Percentiles rank a stretch among this genome's conserved stretches.
Conservation (phyloP, 345 rosid genomes). For the Theobroma cacao region DNA sequence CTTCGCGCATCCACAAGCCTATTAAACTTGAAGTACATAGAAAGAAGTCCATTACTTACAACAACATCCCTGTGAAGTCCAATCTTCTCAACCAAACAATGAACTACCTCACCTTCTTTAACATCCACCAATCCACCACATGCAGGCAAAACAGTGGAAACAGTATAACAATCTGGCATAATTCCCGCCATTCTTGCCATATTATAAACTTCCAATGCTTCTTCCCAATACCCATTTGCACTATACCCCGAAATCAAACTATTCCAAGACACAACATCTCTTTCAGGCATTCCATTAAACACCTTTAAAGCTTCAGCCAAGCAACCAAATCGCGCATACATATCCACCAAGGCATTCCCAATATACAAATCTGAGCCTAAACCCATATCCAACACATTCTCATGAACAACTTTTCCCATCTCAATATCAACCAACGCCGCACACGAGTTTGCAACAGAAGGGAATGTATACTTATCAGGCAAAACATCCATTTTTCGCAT, state of each 20-base stretch:
- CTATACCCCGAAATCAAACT: slow-evolving; percentile 56
- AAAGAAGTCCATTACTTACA: slow-evolving; percentile 55
- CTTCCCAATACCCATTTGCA: slow-evolving; percentile 46
- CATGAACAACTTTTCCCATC: slow-evolving; percentile 39
- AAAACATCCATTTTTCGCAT: slow-evolving; percentile 33
- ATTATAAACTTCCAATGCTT: slow-evolving; percentile 39
- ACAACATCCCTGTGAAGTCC: slow-evolving; percentile 37
- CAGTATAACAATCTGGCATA: slow-evolving; percentile 50
- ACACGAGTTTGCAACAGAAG: slow-evolving; percentile 65
- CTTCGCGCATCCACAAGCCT: slow-evolving; percentile 35
- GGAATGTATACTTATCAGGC: slow-evolving; percentile 59
- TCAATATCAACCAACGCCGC: slow-evolving; percentile 36
- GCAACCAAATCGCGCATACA: slow-evolving; percentile 53
- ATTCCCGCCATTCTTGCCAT: slow-evolving; percentile 28
- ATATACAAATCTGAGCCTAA: slow-evolving; percentile 51
- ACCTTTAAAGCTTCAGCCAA: slow-evolving; percentile 40
- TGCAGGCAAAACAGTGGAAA: slow-evolving; percentile 58
- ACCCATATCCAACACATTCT: slow-evolving; percentile 33
- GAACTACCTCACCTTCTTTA: slow-evolving; percentile 42
- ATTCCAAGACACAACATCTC: slow-evolving; percentile 67
- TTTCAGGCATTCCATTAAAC: slow-evolving; percentile 57
- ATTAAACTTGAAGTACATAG: slow-evolving; percentile 57
- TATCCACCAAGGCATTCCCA: slow-evolving; percentile 62
- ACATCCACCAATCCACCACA: slow-evolving; percentile 47
- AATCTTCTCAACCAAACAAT: slow-evolving; percentile 46